A percentile compares a stretch with the other conserved stretches of the same genome.
These are phyloP conservation scores for Fraxinus floribunda DNA, from an alignment of 305 asterid genomes.

Conservation along the genomic window DNA sequence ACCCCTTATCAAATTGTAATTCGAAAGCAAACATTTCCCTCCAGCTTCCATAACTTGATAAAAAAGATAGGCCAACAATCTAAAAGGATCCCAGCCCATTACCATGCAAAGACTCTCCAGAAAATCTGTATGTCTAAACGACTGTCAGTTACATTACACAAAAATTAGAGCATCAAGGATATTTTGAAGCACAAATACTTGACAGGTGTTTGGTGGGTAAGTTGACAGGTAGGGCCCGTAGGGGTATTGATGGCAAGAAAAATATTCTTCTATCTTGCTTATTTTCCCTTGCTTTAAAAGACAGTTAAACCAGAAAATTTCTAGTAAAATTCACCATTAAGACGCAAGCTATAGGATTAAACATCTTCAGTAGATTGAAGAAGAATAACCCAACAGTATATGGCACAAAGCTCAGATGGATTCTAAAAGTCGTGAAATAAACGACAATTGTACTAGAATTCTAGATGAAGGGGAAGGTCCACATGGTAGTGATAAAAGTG, in stretches of 20 bases:
- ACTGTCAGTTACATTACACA: neutral
- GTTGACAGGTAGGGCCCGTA: neutral
- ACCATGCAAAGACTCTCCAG: neutral
- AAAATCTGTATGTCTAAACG: neutral
- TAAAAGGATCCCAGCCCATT: neutral
- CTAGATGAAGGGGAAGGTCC: neutral
- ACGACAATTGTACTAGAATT: neutral
- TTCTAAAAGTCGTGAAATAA: neutral
- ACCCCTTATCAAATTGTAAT: neutral
- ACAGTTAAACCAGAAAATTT: neutral
- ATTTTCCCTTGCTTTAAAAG: neutral
- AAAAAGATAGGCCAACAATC: neutral
- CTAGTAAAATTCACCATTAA: neutral
- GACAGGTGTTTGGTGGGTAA: neutral
- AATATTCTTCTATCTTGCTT: neutral
- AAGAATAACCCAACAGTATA: neutral
- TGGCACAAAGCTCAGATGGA: neutral
- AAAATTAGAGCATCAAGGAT: neutral
- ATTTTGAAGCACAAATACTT: no score
- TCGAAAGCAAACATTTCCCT: neutral
- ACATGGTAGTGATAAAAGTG: neutral
- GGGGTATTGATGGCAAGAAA: neutral
- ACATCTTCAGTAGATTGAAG: neutral
- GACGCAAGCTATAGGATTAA: neutral
- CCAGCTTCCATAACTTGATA: neutral